phyloP scores from a whole-genome alignment of 2,329 filamentous ascomycete species.

The Periconia sp. region DNA sequence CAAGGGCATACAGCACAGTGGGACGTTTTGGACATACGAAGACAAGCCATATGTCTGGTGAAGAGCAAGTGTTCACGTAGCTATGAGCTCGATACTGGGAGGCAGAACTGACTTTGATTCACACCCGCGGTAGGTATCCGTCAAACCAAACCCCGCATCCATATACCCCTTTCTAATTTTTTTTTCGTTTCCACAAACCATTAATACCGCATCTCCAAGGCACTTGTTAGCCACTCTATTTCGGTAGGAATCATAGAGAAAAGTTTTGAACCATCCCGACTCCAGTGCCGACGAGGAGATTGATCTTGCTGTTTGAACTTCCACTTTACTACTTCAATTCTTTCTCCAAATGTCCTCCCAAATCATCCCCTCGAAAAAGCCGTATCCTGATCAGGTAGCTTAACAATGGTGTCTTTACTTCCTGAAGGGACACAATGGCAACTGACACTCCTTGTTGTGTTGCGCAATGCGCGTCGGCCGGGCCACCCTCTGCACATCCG shows the following conservation, averaged over 20 bases:
- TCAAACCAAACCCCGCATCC: no score
- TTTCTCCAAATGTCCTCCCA: no score
- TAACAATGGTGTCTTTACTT: neutral
- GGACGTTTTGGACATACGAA: conserved; percentile 64
- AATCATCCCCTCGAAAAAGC: neutral
- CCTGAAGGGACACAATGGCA: conserved; percentile 23
- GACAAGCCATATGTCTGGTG: conserved; percentile 49
- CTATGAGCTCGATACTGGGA: neutral
- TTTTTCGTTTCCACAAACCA: no score
- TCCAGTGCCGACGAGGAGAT: no score
- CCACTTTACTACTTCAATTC: no score
- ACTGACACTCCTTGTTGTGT: conserved; percentile 12
- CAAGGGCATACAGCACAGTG: conserved; percentile 56
- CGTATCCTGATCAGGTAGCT: neutral
- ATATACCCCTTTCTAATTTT: no score
- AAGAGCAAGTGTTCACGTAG: conserved; percentile 4
- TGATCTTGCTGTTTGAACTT: no score
- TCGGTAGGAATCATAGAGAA: no score
- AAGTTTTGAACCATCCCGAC: no score
- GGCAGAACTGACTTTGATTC: no score
- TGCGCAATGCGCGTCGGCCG: conserved; percentile 9
- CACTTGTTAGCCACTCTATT: no score
- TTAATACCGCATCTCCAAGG: no score
- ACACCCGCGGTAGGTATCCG: neutral
- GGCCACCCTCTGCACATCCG: conserved; percentile 14